These are phyloP conservation scores for Fusarium transvaalense DNA, from an alignment of 2,329 filamentous ascomycete species.

Conservation along the genomic window DNA sequence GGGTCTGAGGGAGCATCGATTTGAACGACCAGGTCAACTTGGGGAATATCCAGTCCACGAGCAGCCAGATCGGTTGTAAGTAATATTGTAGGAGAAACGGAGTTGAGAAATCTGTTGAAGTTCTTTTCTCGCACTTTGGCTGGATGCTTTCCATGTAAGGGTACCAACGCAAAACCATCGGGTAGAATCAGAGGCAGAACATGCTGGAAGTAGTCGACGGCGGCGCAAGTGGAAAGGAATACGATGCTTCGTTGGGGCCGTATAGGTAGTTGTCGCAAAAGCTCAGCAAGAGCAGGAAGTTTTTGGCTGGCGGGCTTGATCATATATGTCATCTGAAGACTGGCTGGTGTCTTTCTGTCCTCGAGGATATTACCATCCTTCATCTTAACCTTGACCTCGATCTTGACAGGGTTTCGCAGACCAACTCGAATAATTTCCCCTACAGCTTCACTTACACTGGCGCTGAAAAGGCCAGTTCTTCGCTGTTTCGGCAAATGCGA, in stretches of 20 bases:
- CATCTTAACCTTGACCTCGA: conserved; percentile 90
- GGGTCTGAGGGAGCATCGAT: conserved; percentile 86
- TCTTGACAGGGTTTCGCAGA: conserved; percentile 92
- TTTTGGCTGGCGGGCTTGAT: conserved; percentile 82
- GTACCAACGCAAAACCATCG: conserved; percentile 75
- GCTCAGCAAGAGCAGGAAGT: conserved; percentile 76
- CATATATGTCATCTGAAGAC: conserved; percentile 91
- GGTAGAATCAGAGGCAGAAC: conserved; percentile 81
- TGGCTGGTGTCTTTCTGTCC: conserved; percentile 90
- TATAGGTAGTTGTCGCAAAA: conserved; percentile 78
- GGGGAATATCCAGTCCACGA: conserved; percentile 89
- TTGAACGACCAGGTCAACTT: conserved; percentile 91
- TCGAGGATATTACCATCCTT: conserved; percentile 74
- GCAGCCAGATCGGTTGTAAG: conserved; percentile 94
- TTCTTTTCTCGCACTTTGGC: conserved; percentile 90
- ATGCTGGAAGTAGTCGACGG: conserved; percentile 93
- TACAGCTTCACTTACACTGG: conserved; percentile 94
- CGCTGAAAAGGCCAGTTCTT: conserved; percentile 92
- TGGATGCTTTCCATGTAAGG: conserved; percentile 92
- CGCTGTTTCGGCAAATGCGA: conserved; percentile 90
- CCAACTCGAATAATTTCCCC: conserved; percentile 93
- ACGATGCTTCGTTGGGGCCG: conserved; percentile 87
- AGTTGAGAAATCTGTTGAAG: conserved; percentile 82
- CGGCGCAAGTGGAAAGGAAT: conserved; percentile 93
- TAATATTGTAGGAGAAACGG: conserved; percentile 81